Conservation (phyloP, 73 alveolate species). For the Diophrys appendiculata region DNA sequence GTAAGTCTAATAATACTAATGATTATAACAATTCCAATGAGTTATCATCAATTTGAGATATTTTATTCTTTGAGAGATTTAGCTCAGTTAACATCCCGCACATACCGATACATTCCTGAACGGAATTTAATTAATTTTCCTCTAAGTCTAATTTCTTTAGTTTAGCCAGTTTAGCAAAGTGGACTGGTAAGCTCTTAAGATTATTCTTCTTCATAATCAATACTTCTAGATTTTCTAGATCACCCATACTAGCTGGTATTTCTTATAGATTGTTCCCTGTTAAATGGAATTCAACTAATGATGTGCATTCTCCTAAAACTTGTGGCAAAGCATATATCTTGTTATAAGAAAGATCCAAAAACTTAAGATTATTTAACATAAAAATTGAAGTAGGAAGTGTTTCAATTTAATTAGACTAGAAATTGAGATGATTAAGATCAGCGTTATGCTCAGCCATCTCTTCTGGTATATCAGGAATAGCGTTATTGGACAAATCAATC, state of each 20-base stretch:
- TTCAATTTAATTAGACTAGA: conserved; percentile 50
- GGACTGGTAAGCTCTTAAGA: conserved; percentile 61
- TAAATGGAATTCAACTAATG: conserved; percentile 79
- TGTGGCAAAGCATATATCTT: conserved; percentile 68
- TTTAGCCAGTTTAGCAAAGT: conserved; percentile 66
- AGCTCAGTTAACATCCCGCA: conserved; percentile 70
- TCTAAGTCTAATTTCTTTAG: conserved; percentile 72
- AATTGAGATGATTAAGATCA: conserved; percentile 56
- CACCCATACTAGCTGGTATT: conserved; percentile 77
- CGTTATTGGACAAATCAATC: conserved; percentile 80
- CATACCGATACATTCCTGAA: conserved; percentile 64
- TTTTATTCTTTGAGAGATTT: conserved; percentile 75
- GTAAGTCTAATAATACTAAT: conserved; percentile 76
- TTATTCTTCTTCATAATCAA: conserved; percentile 69
- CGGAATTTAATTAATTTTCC: conserved; percentile 69
- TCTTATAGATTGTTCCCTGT: conserved; percentile 75
- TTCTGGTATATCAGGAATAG: conserved; percentile 74
- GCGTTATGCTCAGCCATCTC: conserved; percentile 31
- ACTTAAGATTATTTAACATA: conserved; percentile 70
- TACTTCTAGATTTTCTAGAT: conserved; percentile 75
- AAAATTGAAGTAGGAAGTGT: conserved; percentile 67
- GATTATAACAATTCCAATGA: conserved; percentile 65
- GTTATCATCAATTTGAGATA: conserved; percentile 62
- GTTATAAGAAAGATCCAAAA: conserved; percentile 79
- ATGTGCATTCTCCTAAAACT: conserved; percentile 60